phyloP scores from a whole-genome alignment of 2,329 filamentous ascomycete species.

The Curvularia eragrostidis region DNA sequence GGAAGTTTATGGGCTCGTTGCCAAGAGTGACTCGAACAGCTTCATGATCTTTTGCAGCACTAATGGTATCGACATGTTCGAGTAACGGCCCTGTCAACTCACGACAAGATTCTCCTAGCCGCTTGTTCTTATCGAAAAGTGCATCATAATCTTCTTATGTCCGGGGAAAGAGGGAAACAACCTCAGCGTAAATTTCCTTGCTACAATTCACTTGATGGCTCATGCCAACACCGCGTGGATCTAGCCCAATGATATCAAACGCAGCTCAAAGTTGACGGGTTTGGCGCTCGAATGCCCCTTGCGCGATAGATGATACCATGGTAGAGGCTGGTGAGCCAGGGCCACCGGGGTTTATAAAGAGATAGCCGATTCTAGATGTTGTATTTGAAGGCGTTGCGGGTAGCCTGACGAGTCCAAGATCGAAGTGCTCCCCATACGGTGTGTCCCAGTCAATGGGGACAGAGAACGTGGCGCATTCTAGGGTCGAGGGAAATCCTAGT shows the following conservation, averaged over 20 bases:
- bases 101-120: conserved; percentile 51
- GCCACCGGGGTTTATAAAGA: conserved; percentile 55
- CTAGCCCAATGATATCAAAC: conserved; percentile 55
- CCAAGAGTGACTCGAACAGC: conserved; percentile 44
- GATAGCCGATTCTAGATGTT: conserved; percentile 39
- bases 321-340: conserved; percentile 46
- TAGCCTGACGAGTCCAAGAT: conserved; percentile 37
- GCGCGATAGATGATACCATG: conserved; percentile 23
- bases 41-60: conserved; percentile 44
- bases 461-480: conserved; percentile 30
- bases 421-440: conserved; percentile 37
- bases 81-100: conserved; percentile 51
- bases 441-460: conserved; percentile 46
- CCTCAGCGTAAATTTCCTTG: conserved; percentile 46
- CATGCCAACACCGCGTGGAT: conserved; percentile 54
- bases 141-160: conserved; percentile 49
- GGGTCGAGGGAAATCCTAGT: conserved; percentile 5
- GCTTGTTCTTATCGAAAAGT: conserved; percentile 50
- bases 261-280: conserved; percentile 22
- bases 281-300: conserved; percentile 10
- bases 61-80: conserved; percentile 54
- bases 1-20: conserved; percentile 49
- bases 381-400: conserved; percentile 22
- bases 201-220: conserved; percentile 53
- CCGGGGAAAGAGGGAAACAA: conserved; percentile 48